Base-by-base conservation (phyloP, 1,139 yeast genomes). In the Magnusiomyces ingens region DNA sequence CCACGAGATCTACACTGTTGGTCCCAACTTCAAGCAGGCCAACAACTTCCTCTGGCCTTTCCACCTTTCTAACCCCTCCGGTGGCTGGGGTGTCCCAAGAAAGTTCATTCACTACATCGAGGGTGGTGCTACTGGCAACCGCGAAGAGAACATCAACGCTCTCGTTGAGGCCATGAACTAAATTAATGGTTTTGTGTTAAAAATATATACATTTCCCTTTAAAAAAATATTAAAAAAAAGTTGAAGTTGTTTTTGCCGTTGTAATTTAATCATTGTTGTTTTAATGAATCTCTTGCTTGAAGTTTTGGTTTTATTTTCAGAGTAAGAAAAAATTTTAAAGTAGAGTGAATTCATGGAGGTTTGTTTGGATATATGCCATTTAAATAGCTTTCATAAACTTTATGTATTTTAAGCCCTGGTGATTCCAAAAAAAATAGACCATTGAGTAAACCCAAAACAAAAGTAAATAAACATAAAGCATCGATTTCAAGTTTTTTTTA, bases 31-130 rank as follows among this genome's bases (percentile, higher is more conserved):
- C 91, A 93, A 93, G 84, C 98, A 93, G 82, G 99, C 90, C 70
- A 87, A 89, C 90, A 93, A 93, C 97, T 93, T 93, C 84, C 82
- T 93, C 80, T 93, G 98, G 97, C 99, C 99, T 79, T 93, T 93
- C 96, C 87, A 91, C 84, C 86, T 93, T 75, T 90, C 98, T 71
- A 90, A 89, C 85, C 99, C 99, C 75, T 83, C 84, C 75, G 99
- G 99, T 77, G 99, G 99, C 77, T 93, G 96, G 98, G 95, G 97
- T 80, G 88, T 90, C 66, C 82, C 85, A 75, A 90, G 98, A 86
- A 93, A 93, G 85, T 93, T 93, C 96, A 85, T 85, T 83, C 99
- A 93, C 82, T 93, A 88, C 76, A 88, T 93, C 83, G 97, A 91
- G 82, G 98, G 99, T 82, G 99, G 99, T 84, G 87, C 96, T 80